Evolutionary conservation across 495 filamentous ascomycete genomes (phyloP).

Genomic region (Lasiosphaeria ovina): DNA sequence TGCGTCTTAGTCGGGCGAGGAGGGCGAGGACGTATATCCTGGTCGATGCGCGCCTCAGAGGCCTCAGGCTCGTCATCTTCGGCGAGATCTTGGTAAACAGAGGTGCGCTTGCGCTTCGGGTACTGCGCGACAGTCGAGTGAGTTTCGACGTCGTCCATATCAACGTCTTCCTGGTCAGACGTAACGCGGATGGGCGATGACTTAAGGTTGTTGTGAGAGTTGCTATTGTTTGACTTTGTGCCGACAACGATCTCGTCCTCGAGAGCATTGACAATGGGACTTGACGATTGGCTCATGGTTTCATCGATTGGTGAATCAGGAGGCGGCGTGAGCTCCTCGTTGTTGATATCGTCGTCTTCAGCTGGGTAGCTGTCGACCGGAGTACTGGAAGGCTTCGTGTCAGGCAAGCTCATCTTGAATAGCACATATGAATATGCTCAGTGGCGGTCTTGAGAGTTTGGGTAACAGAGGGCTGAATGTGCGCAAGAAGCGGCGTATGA

Average conservation of each 20-base stretch:
- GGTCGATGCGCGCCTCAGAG: slow-evolving; percentile 20
- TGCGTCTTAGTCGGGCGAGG: slow-evolving; percentile 28
- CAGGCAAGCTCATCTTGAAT: not conserved
- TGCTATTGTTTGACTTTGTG: slow-evolving; percentile 33
- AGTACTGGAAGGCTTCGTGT: not conserved
- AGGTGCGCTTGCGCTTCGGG: slow-evolving; percentile 50
- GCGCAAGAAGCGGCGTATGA: too few species aligned
- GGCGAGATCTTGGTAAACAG: slow-evolving; percentile 38
- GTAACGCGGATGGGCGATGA: slow-evolving; percentile 24
- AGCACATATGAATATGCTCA: too few species aligned
- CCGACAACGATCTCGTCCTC: slow-evolving; percentile 50
- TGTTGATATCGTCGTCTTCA: slow-evolving; percentile 26
- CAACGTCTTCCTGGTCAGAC: slow-evolving; percentile 33
- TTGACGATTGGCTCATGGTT: slow-evolving; percentile 28
- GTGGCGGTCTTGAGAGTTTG: too few species aligned
- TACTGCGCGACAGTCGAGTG: slow-evolving; percentile 28
- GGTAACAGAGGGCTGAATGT: too few species aligned
- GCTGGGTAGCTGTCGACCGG: slow-evolving; percentile 5
- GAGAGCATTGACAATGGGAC: slow-evolving; percentile 32
- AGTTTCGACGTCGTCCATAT: slow-evolving; percentile 40
- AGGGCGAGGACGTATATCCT: slow-evolving; percentile 17
- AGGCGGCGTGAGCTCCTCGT: slow-evolving; percentile 34
- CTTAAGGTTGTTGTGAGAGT: slow-evolving; percentile 19
- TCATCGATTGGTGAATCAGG: slow-evolving; percentile 27
- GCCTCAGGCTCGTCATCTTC: slow-evolving; percentile 31